Conservation (phyloP, 148 eudicot species). For the Camellia sinensis region DNA sequence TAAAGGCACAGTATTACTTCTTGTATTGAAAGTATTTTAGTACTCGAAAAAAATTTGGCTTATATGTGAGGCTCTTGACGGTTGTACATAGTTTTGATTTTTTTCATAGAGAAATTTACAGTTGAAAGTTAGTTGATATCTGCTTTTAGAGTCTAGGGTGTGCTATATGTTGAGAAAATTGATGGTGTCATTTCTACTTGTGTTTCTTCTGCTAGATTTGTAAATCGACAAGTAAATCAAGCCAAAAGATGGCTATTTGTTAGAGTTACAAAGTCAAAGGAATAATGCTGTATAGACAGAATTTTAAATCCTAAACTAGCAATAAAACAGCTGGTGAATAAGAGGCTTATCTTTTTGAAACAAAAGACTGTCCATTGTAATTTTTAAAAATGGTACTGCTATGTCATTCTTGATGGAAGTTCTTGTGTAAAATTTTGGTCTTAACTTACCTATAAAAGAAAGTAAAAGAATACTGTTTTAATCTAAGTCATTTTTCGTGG, state of each 20-base stretch:
- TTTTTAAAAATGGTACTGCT: background rate
- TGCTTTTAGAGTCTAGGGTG: background rate
- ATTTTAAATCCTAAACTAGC: background rate
- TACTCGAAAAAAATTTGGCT: slow-evolving; percentile 13
- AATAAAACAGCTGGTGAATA: background rate
- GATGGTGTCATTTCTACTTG: background rate
- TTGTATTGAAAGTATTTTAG: background rate
- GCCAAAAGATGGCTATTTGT: background rate
- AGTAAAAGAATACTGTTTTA: background rate
- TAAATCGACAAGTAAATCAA: too few relatives aligned
- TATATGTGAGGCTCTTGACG: background rate
- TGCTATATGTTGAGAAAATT: background rate
- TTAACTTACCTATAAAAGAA: background rate
- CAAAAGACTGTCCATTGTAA: background rate
- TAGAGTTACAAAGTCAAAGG: background rate
- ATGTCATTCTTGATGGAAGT: background rate
- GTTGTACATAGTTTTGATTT: background rate
- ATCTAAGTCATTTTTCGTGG: background rate
- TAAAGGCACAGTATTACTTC: slow-evolving; percentile 46
- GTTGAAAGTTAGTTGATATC: background rate
- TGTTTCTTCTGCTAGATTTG: background rate
- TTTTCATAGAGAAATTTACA: background rate
- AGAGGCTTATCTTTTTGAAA: background rate
- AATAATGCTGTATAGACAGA: background rate
- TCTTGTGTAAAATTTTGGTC: background rate